These are phyloP conservation scores for Blastomyces percursus DNA, from an alignment of 2,329 filamentous ascomycete species.

Conservation along the genomic window DNA sequence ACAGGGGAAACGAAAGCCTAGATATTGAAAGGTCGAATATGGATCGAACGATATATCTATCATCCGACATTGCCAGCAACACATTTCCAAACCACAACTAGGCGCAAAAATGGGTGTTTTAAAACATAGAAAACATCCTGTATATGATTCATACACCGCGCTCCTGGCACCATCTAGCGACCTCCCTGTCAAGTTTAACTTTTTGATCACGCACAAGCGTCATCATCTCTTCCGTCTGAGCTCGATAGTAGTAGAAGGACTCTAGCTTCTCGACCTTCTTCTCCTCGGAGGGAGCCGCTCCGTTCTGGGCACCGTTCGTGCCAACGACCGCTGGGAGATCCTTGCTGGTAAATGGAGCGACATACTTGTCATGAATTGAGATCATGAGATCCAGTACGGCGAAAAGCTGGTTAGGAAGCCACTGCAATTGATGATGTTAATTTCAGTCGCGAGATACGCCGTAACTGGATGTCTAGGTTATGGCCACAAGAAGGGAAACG, in stretches of 20 bases:
- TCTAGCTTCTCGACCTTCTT: conserved; percentile 14
- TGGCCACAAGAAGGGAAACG: not conserved
- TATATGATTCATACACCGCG: conserved; percentile 26
- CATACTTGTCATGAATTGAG: conserved; percentile 32
- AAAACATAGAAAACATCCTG: not conserved
- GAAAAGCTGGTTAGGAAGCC: conserved; percentile 39
- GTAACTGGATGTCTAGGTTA: not conserved
- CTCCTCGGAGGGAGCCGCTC: conserved; percentile 9
- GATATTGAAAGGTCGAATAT: not conserved
- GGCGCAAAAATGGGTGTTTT: not conserved
- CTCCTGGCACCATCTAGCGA: conserved; percentile 37
- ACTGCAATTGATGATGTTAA: conserved; percentile 19
- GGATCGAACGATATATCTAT: not conserved
- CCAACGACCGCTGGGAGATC: conserved; percentile 7
- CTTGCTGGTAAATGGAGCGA: conserved; percentile 24
- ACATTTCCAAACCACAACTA: not conserved
- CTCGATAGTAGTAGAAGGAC: conserved; percentile 18
- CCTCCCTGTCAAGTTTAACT: conserved; percentile 33
- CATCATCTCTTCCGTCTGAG: conserved; percentile 27
- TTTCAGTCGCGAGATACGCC: not conserved
- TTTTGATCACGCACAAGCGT: conserved; percentile 24
- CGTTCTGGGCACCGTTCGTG: conserved; percentile 5
- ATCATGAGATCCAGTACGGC: conserved; percentile 42
- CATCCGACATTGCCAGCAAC: not conserved
- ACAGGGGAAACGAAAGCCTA: not conserved